Evolutionary conservation across 2,329 filamentous ascomycete species (phyloP), one percentile per base, ranked within the genome.

Genomic region (Fusarium chaquense): DNA sequence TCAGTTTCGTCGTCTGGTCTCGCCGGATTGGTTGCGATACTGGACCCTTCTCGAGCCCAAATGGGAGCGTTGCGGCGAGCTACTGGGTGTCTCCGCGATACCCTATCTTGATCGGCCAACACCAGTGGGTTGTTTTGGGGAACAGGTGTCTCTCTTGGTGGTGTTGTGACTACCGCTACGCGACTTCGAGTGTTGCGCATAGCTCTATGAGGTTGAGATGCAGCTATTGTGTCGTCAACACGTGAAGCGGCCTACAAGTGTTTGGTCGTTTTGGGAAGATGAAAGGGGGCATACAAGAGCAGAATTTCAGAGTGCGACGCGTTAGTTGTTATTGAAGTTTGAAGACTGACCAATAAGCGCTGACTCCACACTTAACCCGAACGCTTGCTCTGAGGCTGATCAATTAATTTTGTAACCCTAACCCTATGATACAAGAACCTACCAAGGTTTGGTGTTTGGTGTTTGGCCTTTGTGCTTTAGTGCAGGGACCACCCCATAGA

Each of bases 21-120:
- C 16, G 50, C 50, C 22, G 72, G 70, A 24, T 61, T 38, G 12
- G 62, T 50, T 36, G 62, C 35, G 20, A 66, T 66, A 51, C 70
- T 74, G 12, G 65, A 67, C 12, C 73, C 65, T 52, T 69, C 73
- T 18, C 43, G 64, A 16, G 59, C 59, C 30, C 59, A 35, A 30
- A 26, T 32, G 28, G 67, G 74, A 47, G 75, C 69, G n/a, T 72
- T 75, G 26, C 75, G 74, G 16, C 73, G 69, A 40, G 75, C 44
- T 15, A 61, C 49, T 2, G 68, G 68, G 33, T 70, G 57, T 26
- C 32, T 32, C 18, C 58, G 52, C 26, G 72, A 41, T 18, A 61
- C 64, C 35, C 49, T 65, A 28, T 35, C 55, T 43, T 30, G 49
- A 30, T 35, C 58, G 44, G 28, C 20, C 20, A 43, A 26, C 30